Conservation (phyloP, 2,329 filamentous ascomycete species). For the Microdochium nivale region DNA sequence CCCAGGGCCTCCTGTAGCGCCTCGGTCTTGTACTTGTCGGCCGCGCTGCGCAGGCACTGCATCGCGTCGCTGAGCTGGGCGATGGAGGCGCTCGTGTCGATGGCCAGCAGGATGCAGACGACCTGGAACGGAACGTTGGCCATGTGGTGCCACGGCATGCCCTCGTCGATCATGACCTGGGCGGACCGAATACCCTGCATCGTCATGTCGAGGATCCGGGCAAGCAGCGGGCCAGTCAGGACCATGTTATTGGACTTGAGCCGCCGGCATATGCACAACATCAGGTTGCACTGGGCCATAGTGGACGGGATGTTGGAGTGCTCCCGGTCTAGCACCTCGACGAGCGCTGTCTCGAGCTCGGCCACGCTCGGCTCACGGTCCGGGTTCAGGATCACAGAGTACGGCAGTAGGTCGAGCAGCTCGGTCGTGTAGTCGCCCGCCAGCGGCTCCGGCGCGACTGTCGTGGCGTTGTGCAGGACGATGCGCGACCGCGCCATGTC, state of each 20-base stretch:
- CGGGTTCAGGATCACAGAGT: conserved; percentile 45
- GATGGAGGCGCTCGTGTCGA: conserved; percentile 41
- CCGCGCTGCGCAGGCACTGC: conserved; percentile 32
- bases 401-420: conserved; percentile 41
- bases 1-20: conserved; percentile 43
- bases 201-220: conserved; percentile 36
- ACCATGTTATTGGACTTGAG: conserved; percentile 40
- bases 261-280: conserved; percentile 45
- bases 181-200: conserved; percentile 37
- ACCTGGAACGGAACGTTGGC: conserved; percentile 53
- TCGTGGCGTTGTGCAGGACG: conserved; percentile 33
- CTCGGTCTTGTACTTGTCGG: conserved; percentile 32
- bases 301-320: conserved; percentile 33
- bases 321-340: conserved; percentile 26
- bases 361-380: conserved; percentile 29
- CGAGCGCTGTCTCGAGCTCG: conserved; percentile 33
- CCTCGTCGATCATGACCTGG: conserved; percentile 30
- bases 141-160: conserved; percentile 48
- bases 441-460: conserved; percentile 26
- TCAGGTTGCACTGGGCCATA: conserved; percentile 44
- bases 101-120: conserved; percentile 44
- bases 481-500: conserved; percentile 48
- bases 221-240: conserved; percentile 30
- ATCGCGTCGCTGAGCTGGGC: conserved; percentile 41
- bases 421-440: conserved; percentile 35